Conservation (phyloP, 2,329 filamentous ascomycete species). For the Trichoderma pleuroti region DNA sequence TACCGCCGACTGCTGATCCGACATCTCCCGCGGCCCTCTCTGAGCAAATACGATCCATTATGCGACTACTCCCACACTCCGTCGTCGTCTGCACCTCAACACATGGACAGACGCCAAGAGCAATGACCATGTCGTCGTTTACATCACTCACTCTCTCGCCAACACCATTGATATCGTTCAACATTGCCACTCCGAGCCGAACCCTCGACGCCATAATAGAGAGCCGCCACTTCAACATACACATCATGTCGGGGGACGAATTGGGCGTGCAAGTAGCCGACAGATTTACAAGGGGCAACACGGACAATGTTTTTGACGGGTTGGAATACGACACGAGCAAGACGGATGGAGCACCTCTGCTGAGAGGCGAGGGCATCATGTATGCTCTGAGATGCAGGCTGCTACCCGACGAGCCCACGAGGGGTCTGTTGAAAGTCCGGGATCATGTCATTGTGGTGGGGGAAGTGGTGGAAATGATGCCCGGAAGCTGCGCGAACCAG, state of each 20-base stretch:
- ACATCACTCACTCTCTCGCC: conserved; percentile 53
- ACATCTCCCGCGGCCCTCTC: conserved; percentile 34
- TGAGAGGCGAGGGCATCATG: conserved; percentile 51
- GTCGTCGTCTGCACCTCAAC: conserved; percentile 54
- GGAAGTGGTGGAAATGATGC: conserved; percentile 46
- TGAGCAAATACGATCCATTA: conserved; percentile 49
- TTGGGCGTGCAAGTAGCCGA: conserved; percentile 49
- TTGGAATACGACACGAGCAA: conserved; percentile 28
- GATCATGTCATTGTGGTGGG: conserved; percentile 53
- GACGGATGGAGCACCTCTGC: conserved; percentile 36
- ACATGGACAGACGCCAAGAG: conserved; percentile 38
- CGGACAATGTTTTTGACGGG: conserved; percentile 37
- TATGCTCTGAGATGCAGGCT: conserved; percentile 46
- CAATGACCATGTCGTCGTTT: conserved; percentile 60
- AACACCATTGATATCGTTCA: conserved; percentile 53
- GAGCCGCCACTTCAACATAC: conserved; percentile 50
- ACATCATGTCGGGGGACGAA: conserved; percentile 48
- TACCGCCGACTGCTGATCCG: conserved; percentile 36
- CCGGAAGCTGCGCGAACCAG: conserved; percentile 30
- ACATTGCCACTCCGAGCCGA: conserved; percentile 53
- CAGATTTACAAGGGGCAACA: conserved; percentile 50
- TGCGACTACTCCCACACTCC: conserved; percentile 53
- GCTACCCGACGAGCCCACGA: conserved; percentile 36
- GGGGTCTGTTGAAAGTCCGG: conserved; percentile 45
- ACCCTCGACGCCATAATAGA: conserved; percentile 50